A percentile compares a stretch with the other conserved stretches of the same genome.
Evolutionary conservation across 2,329 filamentous ascomycete genomes (phyloP).

Genomic region (Xylogone sp.): DNA sequence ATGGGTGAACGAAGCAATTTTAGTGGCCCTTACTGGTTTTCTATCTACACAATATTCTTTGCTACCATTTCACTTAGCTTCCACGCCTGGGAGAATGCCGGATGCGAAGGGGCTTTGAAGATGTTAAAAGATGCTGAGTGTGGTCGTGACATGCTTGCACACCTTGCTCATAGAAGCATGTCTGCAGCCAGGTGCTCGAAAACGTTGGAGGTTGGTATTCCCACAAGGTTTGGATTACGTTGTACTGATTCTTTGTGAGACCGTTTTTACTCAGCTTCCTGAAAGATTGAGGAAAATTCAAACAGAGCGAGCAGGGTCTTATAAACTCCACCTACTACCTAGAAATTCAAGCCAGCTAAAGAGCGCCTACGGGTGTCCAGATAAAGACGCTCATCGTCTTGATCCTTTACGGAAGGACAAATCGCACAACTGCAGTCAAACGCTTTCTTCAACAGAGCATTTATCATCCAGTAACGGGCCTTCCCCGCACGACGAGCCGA

Average conservation of each 20-base stretch:
- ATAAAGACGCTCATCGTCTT: neutral
- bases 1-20: slow-evolving; percentile 69
- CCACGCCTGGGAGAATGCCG: slow-evolving; percentile 72
- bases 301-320: neutral
- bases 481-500: neutral
- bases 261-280: slow-evolving; percentile 6
- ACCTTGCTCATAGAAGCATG: slow-evolving; percentile 75
- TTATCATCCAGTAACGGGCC: no score
- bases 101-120: slow-evolving; percentile 68
- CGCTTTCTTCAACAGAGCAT: no score
- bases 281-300: slow-evolving; percentile 6
- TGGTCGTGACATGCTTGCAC: slow-evolving; percentile 76
- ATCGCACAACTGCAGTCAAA: no score
- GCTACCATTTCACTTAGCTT: slow-evolving; percentile 73
- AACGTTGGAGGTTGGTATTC: slow-evolving; percentile 7
- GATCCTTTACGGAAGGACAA: no score
- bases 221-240: neutral
- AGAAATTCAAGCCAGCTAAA: neutral
- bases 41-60: slow-evolving; percentile 76
- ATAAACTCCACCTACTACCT: neutral
- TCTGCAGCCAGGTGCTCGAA: slow-evolving; percentile 49
- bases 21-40: slow-evolving; percentile 78
- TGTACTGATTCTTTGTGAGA: slow-evolving; percentile 4
- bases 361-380: neutral
- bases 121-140: slow-evolving; percentile 79